Conservation (phyloP, 2,329 filamentous ascomycete species). For the Fusarium sp. region DNA sequence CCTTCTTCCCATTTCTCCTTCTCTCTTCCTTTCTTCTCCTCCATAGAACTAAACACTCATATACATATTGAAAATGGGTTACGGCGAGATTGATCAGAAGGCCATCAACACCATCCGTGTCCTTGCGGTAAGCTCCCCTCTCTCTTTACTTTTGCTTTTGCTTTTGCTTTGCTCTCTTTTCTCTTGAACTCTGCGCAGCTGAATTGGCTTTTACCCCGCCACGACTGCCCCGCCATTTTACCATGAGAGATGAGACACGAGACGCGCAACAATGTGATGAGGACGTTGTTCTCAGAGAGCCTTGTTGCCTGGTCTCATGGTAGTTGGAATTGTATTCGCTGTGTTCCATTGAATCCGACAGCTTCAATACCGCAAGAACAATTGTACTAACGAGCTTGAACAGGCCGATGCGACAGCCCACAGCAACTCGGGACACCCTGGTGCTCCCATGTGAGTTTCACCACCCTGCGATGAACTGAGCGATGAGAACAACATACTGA, state of each 20-base stretch:
- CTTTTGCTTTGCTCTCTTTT: constrained; percentile 41
- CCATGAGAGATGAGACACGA: constrained; percentile 21
- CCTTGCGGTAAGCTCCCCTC: constrained; percentile 79
- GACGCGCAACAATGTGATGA: constrained; percentile 30
- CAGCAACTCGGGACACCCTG: constrained; percentile 98
- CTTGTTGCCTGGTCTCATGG: not conserved
- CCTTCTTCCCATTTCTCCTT: constrained; percentile 42
- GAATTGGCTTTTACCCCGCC: constrained; percentile 54
- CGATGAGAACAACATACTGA: constrained; percentile 49
- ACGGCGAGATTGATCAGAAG: constrained; percentile 86
- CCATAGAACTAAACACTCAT: constrained; percentile 41
- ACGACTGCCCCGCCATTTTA: constrained; percentile 47
- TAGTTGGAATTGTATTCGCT: not conserved
- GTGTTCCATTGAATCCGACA: constrained; percentile 2
- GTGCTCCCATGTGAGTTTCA: constrained; percentile 86
- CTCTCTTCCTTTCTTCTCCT: constrained; percentile 44
- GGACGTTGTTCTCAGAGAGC: constrained; percentile 7
- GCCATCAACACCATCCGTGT: constrained; percentile 98
- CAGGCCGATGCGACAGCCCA: constrained; percentile 97
- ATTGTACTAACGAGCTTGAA: constrained; percentile 45
- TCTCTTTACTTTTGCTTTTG: constrained; percentile 21
- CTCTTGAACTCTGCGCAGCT: constrained; percentile 50
- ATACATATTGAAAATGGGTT: constrained; percentile 78
- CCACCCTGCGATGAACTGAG: constrained; percentile 6
- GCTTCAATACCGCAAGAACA: not conserved